These are phyloP conservation scores for Blastocystis sp. DNA, from an alignment of 352 stramenopile species.

Conservation along the genomic window DNA sequence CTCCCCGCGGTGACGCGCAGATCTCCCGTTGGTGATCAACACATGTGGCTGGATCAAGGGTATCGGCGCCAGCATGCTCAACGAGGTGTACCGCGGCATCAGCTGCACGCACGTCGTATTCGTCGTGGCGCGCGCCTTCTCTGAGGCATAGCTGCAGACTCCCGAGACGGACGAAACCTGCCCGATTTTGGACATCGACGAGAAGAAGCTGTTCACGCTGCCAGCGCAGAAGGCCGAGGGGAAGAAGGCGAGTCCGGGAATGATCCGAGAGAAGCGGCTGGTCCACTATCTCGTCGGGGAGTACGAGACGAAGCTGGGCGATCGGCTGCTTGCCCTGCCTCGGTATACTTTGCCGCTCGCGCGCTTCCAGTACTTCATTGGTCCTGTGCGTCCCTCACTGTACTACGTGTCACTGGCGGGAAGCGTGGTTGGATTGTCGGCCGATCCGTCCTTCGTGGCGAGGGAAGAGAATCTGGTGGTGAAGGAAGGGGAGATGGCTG, in stretches of 20 bases:
- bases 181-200: conserved; percentile 4
- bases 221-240: not conserved
- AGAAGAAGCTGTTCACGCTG: not conserved
- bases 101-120: conserved; percentile 84
- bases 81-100: conserved; percentile 81
- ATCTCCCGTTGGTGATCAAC: conserved; percentile 88
- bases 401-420: conserved; percentile 13
- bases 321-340: conserved; percentile 10
- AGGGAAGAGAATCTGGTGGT: not conserved
- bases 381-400: not conserved
- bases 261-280: not conserved
- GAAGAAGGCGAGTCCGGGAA: not conserved
- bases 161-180: not conserved
- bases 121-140: not conserved
- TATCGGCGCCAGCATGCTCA: conserved; percentile 89
- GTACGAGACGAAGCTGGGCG: not conserved
- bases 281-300: not conserved
- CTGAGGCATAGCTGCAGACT: conserved; percentile 1
- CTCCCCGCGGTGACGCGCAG: not conserved
- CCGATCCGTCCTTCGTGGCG: conserved; percentile 1
- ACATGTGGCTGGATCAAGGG: conserved; percentile 94
- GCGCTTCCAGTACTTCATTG: not conserved
- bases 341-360: not conserved
- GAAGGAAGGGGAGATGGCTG: not conserved
- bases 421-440: not conserved